These are phyloP conservation scores for Pseudocercospora pini-densiflorae DNA, from an alignment of 2,329 filamentous ascomycete species.

Conservation along the genomic window DNA sequence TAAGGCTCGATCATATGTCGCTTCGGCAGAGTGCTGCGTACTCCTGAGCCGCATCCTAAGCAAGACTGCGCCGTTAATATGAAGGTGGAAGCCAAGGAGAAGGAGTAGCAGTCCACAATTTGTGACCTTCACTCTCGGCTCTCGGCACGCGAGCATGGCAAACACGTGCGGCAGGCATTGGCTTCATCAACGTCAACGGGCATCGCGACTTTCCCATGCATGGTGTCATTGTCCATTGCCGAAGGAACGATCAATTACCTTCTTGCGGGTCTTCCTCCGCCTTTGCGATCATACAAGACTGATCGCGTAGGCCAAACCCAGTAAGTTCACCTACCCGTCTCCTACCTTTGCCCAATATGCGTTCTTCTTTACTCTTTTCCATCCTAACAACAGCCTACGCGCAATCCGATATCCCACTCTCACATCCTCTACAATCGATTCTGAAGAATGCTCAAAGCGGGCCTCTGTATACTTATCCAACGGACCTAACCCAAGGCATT, in stretches of 20 bases:
- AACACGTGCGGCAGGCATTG: slow-evolving; percentile 1
- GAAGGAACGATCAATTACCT: not conserved
- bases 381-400: slow-evolving; percentile 24
- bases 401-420: slow-evolving; percentile 45
- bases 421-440: slow-evolving; percentile 59
- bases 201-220: not conserved
- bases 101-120: too few species aligned
- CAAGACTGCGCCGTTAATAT: too few species aligned
- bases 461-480: slow-evolving; percentile 63
- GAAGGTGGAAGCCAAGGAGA: not conserved
- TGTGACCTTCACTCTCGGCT: not conserved
- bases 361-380: slow-evolving; percentile 19
- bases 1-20: too few species aligned
- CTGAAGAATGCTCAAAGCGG: slow-evolving; percentile 58
- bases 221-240: not conserved
- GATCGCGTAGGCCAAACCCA: not conserved
- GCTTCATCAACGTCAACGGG: not conserved
- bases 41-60: too few species aligned
- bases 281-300: not conserved
- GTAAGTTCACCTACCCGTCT: not conserved
- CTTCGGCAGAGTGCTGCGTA: too few species aligned
- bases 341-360: slow-evolving; percentile 14
- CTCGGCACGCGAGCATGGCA: slow-evolving; percentile 1
- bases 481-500: slow-evolving; percentile 64
- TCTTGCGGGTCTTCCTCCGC: not conserved